Evolutionary conservation across 2,329 filamentous ascomycete species (phyloP).

Genomic region (Aspergillus latus): DNA sequence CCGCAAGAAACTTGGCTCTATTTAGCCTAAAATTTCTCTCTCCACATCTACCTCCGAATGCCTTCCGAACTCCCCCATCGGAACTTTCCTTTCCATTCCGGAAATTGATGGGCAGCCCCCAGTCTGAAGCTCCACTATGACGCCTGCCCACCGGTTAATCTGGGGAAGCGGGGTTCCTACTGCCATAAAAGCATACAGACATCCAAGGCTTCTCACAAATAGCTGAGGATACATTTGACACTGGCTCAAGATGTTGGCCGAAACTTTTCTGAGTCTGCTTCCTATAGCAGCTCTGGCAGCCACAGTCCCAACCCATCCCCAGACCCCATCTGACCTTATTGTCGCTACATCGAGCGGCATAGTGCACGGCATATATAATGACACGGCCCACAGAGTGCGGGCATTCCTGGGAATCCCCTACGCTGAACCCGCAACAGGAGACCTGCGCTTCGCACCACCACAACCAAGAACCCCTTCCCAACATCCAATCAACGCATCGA

Average conservation of each 20-base stretch:
- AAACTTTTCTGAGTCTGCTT: background rate
- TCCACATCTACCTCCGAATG: background rate
- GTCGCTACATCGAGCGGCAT: conserved; percentile 19
- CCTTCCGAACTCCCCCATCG: background rate
- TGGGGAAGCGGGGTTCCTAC: background rate
- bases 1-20: background rate
- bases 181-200: background rate
- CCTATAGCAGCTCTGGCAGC: background rate
- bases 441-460: conserved; percentile 44
- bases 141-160: background rate
- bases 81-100: no score
- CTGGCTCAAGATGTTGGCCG: no score
- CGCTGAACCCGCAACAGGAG: conserved; percentile 44
- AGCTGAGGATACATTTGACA: background rate
- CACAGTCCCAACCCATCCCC: background rate
- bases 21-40: background rate
- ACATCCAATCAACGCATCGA: conserved; percentile 23
- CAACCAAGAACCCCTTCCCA: conserved; percentile 9
- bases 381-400: conserved; percentile 15
- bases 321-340: background rate
- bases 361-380: conserved; percentile 20
- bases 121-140: background rate
- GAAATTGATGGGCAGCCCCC: background rate
- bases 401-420: conserved; percentile 50
- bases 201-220: background rate